Evolutionary conservation across 2,329 filamentous ascomycete species (phyloP).

Genomic region (Diaporthe helianthi): DNA sequence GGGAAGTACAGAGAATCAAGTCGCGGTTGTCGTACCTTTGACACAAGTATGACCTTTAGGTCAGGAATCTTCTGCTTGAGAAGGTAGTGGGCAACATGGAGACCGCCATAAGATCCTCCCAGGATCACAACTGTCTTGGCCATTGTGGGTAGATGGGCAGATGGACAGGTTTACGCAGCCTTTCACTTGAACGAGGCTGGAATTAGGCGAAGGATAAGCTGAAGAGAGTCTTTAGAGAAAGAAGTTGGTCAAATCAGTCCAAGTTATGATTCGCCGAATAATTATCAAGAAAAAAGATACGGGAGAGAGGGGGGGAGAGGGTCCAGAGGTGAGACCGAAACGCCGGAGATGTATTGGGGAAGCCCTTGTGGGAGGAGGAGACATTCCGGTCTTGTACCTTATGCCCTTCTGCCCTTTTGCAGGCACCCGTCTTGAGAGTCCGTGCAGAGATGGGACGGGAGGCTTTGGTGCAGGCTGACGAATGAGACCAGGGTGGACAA

Average conservation of each 20-base stretch:
- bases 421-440: neutral
- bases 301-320: neutral
- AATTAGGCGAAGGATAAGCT: neutral
- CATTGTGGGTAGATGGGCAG: slow-evolving; percentile 44
- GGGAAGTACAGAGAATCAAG: neutral
- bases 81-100: slow-evolving; percentile 60
- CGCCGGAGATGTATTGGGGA: slow-evolving; percentile 22
- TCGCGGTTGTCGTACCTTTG: slow-evolving; percentile 51
- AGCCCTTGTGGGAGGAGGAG: slow-evolving; percentile 14
- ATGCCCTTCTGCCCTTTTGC: no score
- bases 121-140: slow-evolving; percentile 61
- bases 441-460: slow-evolving; percentile 18
- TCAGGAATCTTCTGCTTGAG: slow-evolving; percentile 59
- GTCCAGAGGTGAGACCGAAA: slow-evolving; percentile 1
- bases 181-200: neutral
- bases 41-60: slow-evolving; percentile 62
- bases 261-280: neutral
- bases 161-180: neutral
- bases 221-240: neutral
- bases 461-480: neutral
- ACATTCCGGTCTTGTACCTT: slow-evolving; percentile 8
- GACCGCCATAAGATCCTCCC: slow-evolving; percentile 60
- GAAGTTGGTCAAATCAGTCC: neutral
- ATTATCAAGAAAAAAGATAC: neutral
- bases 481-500: neutral